Conservation (phyloP, 345 rosid genomes). For the Arabidopsis thaliana region TAIR10.1 NC_003076.8:10213501-10214000, state of each 20-base stretch:
- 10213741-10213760: no score
- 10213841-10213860: neutral
- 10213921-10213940: no score
- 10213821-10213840: neutral
- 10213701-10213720: constrained; percentile 3
- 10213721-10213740: constrained; percentile 4
- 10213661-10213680: no score
- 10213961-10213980: neutral
- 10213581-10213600: neutral
- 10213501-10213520: constrained; percentile 17
- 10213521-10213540: constrained; percentile 31
- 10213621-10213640: constrained; percentile 9
- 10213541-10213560: neutral
- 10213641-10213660: neutral
- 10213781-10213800: neutral
- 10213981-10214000: neutral
- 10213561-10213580: neutral
- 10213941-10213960: neutral
- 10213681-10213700: neutral
- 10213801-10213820: neutral
- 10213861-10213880: no score
- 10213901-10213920: no score
- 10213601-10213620: neutral
- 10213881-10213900: neutral
- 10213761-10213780: no score